These are phyloP conservation scores for Fusarium zealandicum DNA, from an alignment of 2,329 filamentous ascomycete species.

Conservation along the genomic window DNA sequence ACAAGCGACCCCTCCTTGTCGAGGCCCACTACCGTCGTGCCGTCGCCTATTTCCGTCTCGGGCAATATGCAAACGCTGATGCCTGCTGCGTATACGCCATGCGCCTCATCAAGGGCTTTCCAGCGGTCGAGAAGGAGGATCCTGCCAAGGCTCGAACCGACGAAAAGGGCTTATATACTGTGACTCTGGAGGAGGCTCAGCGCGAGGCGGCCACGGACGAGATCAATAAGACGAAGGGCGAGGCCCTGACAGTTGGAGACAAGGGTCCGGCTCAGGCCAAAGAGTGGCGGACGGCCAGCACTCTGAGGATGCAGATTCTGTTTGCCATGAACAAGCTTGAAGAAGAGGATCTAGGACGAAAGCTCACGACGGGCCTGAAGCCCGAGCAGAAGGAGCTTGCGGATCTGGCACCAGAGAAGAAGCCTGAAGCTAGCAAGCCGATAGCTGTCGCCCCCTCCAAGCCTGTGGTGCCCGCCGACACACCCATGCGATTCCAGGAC, in stretches of 20 bases:
- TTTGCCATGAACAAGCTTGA: conserved; percentile 53
- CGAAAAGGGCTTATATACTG: conserved; percentile 56
- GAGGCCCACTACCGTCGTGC: conserved; percentile 84
- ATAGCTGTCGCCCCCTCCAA: conserved; percentile 11
- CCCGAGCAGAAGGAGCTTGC: conserved; percentile 45
- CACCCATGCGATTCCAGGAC: conserved; percentile 43
- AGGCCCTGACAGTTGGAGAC: conserved; percentile 3
- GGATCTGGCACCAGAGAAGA: conserved; percentile 11
- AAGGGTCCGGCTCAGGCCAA: conserved; percentile 20
- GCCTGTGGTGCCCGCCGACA: conserved; percentile 32
- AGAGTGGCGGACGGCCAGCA: conserved; percentile 52
- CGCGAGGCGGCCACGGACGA: conserved; percentile 43
- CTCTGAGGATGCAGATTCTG: conserved; percentile 58
- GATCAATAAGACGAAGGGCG: conserved; percentile 36
- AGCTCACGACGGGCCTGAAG: conserved; percentile 49
- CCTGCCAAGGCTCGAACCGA: conserved; percentile 47
- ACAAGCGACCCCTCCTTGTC: conserved; percentile 76
- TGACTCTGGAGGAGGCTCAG: conserved; percentile 45
- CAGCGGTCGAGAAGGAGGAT: conserved; percentile 45
- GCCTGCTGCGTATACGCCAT: conserved; percentile 70
- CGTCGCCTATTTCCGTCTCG: conserved; percentile 74
- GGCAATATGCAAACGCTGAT: conserved; percentile 76
- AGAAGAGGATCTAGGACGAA: conserved; percentile 54
- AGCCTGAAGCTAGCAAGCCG: neutral
- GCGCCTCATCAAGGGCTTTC: conserved; percentile 46